Evolutionary conservation across 2,329 filamentous ascomycete genomes (phyloP).

Genomic region (Pyrenophora teres): DNA sequence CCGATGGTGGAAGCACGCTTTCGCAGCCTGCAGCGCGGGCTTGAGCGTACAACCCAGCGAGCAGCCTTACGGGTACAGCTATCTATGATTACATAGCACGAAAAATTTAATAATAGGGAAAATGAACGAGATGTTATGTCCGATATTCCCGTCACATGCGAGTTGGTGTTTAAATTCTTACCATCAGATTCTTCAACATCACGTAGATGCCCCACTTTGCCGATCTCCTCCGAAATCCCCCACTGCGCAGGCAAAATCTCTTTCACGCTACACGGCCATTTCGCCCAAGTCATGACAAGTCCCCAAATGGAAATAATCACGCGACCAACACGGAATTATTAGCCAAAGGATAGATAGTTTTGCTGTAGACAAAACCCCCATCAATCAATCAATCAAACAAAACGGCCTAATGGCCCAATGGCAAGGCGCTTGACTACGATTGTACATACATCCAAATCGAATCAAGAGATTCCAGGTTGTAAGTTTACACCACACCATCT

Average conservation of each 20-base stretch:
- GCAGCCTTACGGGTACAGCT: not conserved
- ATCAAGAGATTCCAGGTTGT: conserved; percentile 42
- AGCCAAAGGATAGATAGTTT: not conserved
- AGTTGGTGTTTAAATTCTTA: no score
- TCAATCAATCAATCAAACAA: not conserved
- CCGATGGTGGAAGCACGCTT: conserved; percentile 49
- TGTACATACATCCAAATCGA: conserved; percentile 17
- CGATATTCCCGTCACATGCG: no score
- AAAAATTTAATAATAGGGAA: no score
- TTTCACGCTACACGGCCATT: conserved; percentile 1
- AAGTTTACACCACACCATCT: not conserved
- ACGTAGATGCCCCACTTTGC: not conserved
- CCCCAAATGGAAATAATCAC: no score
- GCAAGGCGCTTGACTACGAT: conserved; percentile 63
- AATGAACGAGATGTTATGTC: no score
- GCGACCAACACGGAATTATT: no score
- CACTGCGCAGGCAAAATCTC: conserved; percentile 14
- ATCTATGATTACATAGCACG: no score
- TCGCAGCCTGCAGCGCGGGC: conserved; percentile 15
- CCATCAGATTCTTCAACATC: not conserved
- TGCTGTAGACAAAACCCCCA: no score
- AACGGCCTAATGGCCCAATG: conserved; percentile 55
- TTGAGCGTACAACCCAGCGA: conserved; percentile 54
- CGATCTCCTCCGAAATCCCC: conserved; percentile 10
- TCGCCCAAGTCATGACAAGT: no score